Evolutionary conservation across 306 rosid genomes (phyloP), one percentile per base, ranked within the genome.

Genomic region (Dryas octopetala): DNA sequence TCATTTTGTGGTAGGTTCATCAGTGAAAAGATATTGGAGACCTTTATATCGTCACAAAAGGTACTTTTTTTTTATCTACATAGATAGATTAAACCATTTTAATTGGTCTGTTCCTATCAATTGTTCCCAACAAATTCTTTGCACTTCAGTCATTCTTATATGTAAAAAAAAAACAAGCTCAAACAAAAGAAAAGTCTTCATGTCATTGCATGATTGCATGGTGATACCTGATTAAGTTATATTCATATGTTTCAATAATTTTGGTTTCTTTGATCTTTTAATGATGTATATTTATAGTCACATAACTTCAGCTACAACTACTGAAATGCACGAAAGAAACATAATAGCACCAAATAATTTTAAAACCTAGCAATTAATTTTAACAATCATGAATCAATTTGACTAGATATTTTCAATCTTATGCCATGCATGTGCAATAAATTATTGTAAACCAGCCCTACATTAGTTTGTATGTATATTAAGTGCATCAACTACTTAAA

Each of bases 21-120:
- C 86, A 90, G 74, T 76, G 66, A 28, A 71, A 55, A 71, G 84
- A 86, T 70, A 86, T 66, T 6, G 85, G 89, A 71, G 92, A 91
- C 66, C 77, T 68, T 45, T 68, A 80, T 76, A 46, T 84, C 76
- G 97, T 94, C 61, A 89, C 97, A 13, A 91, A 91, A 91, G 98
- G 97, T 94, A 81, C 62, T 46, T 2, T 45, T 64, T 68, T 5
- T 19, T 57, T 70, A 32, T 62, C 32, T 66, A 54, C 0, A 52
- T 46, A 45, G 26, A 58, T 13, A 0, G 16, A 71, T 17, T 28
- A n/a, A 40, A 44, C 52, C 45, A 26, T 19, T 63, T 23, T 50
- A 41, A 9, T 75, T 51, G 16, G 26, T 19, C 28, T 32, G 9
- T 57, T 41, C 13, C 10, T 40, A 4, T 46, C 54, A 0, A 5